Evolutionary conservation across 495 filamentous ascomycete species (phyloP).

Genomic region (Daldinia loculata): DNA sequence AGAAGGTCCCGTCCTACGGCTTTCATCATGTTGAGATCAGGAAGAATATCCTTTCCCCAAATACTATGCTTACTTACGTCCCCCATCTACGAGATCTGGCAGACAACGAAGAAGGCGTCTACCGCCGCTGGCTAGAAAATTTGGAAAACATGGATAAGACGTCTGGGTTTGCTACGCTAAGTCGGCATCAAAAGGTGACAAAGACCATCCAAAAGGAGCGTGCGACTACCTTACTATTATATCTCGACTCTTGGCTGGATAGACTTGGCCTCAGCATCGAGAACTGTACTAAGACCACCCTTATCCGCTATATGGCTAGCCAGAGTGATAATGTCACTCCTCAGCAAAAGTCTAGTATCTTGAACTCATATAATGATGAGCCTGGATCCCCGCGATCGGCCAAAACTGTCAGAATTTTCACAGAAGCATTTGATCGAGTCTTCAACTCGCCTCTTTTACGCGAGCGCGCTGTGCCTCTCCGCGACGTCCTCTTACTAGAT

Average conservation of each 20-base stretch:
- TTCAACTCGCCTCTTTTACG: slow-evolving; percentile 45
- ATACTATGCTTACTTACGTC: slow-evolving; percentile 59
- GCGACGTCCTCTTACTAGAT: slow-evolving; percentile 56
- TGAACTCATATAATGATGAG: slow-evolving; percentile 50
- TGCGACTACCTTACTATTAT: slow-evolving; percentile 52
- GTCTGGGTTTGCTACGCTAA: slow-evolving; percentile 57
- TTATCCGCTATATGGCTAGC: slow-evolving; percentile 55
- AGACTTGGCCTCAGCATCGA: slow-evolving; percentile 48
- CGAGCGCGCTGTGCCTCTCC: slow-evolving; percentile 48
- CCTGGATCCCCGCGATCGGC: slow-evolving; percentile 47
- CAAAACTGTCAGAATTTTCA: slow-evolving; percentile 50
- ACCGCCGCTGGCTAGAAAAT: slow-evolving; percentile 57
- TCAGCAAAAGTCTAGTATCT: slow-evolving; percentile 53
- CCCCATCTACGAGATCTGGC: slow-evolving; percentile 59
- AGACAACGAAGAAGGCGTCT: slow-evolving; percentile 54
- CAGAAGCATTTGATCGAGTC: slow-evolving; percentile 55
- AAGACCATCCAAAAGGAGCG: slow-evolving; percentile 55
- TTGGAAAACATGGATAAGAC: slow-evolving; percentile 59
- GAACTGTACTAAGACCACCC: slow-evolving; percentile 53
- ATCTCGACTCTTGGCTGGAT: slow-evolving; percentile 56
- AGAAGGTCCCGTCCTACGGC: slow-evolving; percentile 53
- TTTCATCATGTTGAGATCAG: slow-evolving; percentile 61
- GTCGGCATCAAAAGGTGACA: slow-evolving; percentile 49
- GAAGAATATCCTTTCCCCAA: slow-evolving; percentile 58
- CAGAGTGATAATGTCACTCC: slow-evolving; percentile 56